Evolutionary conservation across 2,329 filamentous ascomycete genomes (phyloP).

Genomic region (Ilyonectria sp.): DNA sequence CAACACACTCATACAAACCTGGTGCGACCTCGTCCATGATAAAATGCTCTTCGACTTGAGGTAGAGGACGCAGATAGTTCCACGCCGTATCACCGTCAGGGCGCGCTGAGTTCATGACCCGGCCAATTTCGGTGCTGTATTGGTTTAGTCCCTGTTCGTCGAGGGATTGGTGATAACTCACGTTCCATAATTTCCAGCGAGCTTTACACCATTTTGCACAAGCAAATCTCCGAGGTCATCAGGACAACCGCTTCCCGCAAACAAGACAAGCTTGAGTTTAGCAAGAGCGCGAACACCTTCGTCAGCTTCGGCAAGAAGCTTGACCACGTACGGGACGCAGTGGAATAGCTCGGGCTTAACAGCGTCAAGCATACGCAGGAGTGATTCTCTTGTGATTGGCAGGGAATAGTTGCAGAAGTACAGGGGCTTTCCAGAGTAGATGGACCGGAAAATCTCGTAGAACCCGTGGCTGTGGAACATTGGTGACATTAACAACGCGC

Average conservation of each 20-base stretch:
- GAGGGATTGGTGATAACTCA: constrained; percentile 45
- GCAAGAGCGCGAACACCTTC: constrained; percentile 65
- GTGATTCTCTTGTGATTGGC: constrained; percentile 66
- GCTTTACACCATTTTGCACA: constrained; percentile 66
- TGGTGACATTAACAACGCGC: constrained; percentile 69
- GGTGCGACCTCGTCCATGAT: constrained; percentile 49
- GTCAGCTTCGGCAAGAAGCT: constrained; percentile 72
- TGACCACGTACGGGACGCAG: constrained; percentile 75
- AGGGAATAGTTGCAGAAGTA: constrained; percentile 69
- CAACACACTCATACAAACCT: constrained; percentile 55
- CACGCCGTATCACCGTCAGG: constrained; percentile 47
- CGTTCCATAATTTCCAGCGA: constrained; percentile 72
- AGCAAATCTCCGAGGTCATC: constrained; percentile 71
- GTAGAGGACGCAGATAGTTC: constrained; percentile 53
- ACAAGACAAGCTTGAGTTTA: constrained; percentile 67
- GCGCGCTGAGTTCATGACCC: constrained; percentile 47
- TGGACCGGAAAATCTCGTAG: constrained; percentile 66
- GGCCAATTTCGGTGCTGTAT: constrained; percentile 46
- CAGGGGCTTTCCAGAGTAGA: constrained; percentile 65
- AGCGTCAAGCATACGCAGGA: constrained; percentile 59
- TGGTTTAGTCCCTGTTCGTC: not conserved
- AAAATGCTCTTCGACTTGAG: constrained; percentile 40
- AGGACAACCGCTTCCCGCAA: constrained; percentile 71
- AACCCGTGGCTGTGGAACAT: constrained; percentile 74
- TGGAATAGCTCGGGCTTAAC: constrained; percentile 67